A percentile compares a stretch with the other conserved stretches of the same genome.
Evolutionary conservation across 2,329 filamentous ascomycete genomes (phyloP).

Genomic region (Colletotrichum ledebouriae): DNA sequence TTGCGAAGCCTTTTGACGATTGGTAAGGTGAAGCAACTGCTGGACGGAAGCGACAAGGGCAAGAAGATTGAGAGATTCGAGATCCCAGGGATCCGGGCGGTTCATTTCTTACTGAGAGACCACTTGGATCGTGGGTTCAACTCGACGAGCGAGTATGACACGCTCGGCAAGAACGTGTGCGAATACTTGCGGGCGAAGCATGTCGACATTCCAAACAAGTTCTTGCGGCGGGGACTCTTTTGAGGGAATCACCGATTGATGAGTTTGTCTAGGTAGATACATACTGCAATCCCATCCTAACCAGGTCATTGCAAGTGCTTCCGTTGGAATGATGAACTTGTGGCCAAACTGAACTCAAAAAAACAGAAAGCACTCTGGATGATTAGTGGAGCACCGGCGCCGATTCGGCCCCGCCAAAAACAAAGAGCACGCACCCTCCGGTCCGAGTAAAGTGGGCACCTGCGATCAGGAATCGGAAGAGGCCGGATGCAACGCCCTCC

Average conservation of each 20-base stretch:
- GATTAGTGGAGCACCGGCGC: no score
- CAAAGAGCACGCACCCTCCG: no score
- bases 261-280: no score
- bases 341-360: no score
- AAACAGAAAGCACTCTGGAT: no score
- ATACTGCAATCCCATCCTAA: no score
- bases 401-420: no score
- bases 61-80: slow-evolving; percentile 56
- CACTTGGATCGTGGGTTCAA: slow-evolving; percentile 37
- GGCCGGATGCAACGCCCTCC: background rate
- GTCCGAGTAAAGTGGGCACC: background rate
- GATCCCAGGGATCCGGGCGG: slow-evolving; percentile 50
- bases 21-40: slow-evolving; percentile 42
- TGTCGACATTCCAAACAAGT: slow-evolving; percentile 59
- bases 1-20: slow-evolving; percentile 54
- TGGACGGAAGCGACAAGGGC: slow-evolving; percentile 44
- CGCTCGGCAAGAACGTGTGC: slow-evolving; percentile 59
- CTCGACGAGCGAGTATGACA: slow-evolving; percentile 53
- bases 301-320: no score
- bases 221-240: slow-evolving; percentile 56
- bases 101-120: slow-evolving; percentile 41
- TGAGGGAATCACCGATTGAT: slow-evolving; percentile 31
- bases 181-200: slow-evolving; percentile 60
- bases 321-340: no score
- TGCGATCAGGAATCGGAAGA: background rate